Conservation (phyloP, 2,329 filamentous ascomycete species). For the Talaromyces sp. region DNA sequence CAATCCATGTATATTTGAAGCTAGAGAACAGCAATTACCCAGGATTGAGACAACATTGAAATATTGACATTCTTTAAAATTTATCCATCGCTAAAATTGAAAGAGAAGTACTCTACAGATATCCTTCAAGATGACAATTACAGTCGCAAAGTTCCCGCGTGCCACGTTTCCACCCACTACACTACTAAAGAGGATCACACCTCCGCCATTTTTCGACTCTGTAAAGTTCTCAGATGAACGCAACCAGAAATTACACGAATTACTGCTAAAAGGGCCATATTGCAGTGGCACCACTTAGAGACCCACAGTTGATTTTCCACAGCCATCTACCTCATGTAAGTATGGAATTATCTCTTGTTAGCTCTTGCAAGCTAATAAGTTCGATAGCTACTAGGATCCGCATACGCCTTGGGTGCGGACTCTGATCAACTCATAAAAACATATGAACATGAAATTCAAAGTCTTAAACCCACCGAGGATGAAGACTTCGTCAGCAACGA, state of each 20-base stretch:
- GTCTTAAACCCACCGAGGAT: not conserved
- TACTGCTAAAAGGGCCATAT: not conserved
- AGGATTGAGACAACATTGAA: not conserved
- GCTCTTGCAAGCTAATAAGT: not conserved
- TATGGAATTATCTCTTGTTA: not conserved
- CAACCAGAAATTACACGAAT: not conserved
- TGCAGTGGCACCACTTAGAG: not conserved
- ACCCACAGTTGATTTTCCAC: not conserved
- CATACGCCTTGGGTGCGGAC: not conserved
- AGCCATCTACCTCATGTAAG: not conserved
- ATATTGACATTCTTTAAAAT: not conserved
- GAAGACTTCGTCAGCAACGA: not conserved
- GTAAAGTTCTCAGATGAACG: not conserved
- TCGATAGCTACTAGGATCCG: not conserved
- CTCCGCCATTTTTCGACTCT: not conserved
- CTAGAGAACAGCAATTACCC: not conserved
- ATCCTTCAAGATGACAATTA: not conserved
- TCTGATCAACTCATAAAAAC: not conserved
- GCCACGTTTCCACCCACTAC: not conserved
- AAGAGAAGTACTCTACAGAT: not conserved
- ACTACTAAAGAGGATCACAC: not conserved
- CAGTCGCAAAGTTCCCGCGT: not conserved
- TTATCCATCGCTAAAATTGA: not conserved
- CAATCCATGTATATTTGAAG: not conserved
- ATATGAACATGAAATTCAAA: not conserved